A percentile compares a stretch with the other conserved stretches of the same genome.
Conservation (phyloP, 2,329 filamentous ascomycete species). For the Fusarium sp. region DNA sequence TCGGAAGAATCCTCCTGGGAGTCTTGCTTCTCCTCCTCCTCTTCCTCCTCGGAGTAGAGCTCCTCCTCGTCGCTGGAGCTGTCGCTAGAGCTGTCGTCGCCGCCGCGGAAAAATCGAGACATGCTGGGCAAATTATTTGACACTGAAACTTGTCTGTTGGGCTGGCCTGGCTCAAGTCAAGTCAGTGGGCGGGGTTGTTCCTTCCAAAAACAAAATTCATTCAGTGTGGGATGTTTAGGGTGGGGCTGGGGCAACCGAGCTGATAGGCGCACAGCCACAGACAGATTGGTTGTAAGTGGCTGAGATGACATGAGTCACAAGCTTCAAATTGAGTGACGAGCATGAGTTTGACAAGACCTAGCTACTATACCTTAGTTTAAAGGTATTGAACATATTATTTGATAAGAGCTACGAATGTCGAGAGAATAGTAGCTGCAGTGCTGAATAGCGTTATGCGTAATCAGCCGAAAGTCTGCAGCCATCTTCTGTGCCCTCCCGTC, state of each 20-base stretch:
- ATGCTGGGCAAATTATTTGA: constrained; percentile 62
- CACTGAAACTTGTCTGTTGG: constrained; percentile 43
- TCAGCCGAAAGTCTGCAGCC: neutral
- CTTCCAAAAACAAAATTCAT: constrained; percentile 45
- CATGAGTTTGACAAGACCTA: neutral
- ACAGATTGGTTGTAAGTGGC: constrained; percentile 10
- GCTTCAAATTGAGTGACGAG: neutral
- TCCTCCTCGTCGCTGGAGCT: constrained; percentile 96
- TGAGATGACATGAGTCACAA: neutral
- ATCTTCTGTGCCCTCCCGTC: neutral
- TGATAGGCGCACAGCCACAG: constrained; percentile 27
- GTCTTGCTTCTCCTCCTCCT: constrained; percentile 59
- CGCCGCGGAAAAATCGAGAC: constrained; percentile 97
- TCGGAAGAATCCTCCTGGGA: constrained; percentile 59
- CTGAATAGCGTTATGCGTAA: neutral
- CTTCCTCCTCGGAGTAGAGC: constrained; percentile 73
- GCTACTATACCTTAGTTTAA: neutral
- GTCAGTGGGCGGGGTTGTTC: constrained; percentile 52
- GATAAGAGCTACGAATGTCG: neutral
- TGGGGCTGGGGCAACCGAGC: constrained; percentile 53
- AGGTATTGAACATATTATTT: neutral
- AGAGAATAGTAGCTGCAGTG: neutral
- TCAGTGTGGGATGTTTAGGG: constrained; percentile 50
- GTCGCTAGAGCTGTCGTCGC: constrained; percentile 92
- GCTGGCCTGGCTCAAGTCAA: constrained; percentile 40